phyloP scores from a whole-genome alignment of 768 basidiomycete species.

The Trametes sanguinea region DNA sequence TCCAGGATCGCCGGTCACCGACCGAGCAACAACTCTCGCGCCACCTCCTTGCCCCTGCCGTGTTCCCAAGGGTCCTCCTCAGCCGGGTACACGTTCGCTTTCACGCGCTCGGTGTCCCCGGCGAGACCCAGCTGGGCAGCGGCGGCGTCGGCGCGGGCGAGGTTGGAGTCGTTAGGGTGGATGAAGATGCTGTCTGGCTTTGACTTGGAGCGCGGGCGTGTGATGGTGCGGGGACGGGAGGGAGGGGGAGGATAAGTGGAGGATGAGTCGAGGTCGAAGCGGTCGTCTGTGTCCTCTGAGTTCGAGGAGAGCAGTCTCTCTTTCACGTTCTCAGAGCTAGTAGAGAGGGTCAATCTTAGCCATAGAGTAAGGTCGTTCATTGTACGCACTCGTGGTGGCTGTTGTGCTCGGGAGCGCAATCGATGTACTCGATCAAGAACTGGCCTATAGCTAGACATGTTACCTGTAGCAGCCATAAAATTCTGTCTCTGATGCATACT shows the following conservation, averaged over 20 bases:
- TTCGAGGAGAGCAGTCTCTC: slow-evolving; percentile 28
- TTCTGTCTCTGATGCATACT: neutral
- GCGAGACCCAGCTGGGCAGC: slow-evolving; percentile 55
- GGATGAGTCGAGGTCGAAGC: slow-evolving; percentile 10
- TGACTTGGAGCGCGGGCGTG: slow-evolving; percentile 49
- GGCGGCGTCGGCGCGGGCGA: slow-evolving; percentile 66
- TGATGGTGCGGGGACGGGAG: neutral
- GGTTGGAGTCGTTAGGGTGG: slow-evolving; percentile 61
- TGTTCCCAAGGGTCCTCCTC: slow-evolving; percentile 50
- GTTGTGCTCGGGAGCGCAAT: slow-evolving; percentile 16
- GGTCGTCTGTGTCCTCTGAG: slow-evolving; percentile 5
- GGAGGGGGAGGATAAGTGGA: slow-evolving; percentile 24
- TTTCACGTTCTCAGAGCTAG: slow-evolving; percentile 29
- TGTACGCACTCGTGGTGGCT: slow-evolving; percentile 18
- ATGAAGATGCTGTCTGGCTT: slow-evolving; percentile 63
- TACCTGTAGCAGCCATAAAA: slow-evolving; percentile 41
- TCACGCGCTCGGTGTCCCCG: slow-evolving; percentile 48
- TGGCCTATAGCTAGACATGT: slow-evolving; percentile 59
- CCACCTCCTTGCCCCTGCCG: slow-evolving; percentile 53
- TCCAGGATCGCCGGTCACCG: neutral
- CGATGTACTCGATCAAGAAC: slow-evolving; percentile 52
- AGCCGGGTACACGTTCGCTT: slow-evolving; percentile 38
- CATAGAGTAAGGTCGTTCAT: neutral
- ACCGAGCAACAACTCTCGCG: slow-evolving; percentile 45
- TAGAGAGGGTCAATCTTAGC: slow-evolving; percentile 6